A percentile compares a stretch with the other conserved stretches of the same genome.
These are phyloP conservation scores for Nematocida ironsii DNA, from an alignment of 371 early-diverging fungal genomes.

Conservation along the genomic window DNA sequence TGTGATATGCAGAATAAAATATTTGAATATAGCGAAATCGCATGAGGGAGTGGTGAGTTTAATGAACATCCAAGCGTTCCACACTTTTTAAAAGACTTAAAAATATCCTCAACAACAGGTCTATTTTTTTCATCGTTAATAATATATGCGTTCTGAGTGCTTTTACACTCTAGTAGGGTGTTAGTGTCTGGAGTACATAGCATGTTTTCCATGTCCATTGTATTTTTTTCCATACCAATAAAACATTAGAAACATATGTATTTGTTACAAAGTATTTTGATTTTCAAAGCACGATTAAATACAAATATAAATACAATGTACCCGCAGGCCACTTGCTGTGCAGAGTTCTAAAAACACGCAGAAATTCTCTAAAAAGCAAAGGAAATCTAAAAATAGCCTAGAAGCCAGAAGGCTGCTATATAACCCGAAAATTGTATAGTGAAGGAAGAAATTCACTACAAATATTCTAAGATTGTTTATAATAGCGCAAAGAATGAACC, in stretches of 20 bases:
- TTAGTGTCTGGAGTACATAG: neutral
- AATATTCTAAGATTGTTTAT: too few species aligned
- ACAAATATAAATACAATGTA: too few species aligned
- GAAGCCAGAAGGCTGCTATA: too few species aligned
- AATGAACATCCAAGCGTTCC: neutral
- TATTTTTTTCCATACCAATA: constrained; percentile 15
- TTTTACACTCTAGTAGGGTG: neutral
- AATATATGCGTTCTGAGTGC: neutral
- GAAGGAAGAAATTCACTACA: too few species aligned
- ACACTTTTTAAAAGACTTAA: neutral
- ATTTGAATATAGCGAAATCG: constrained; percentile 41
- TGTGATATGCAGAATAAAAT: constrained; percentile 33
- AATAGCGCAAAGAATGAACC: too few species aligned
- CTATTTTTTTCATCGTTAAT: neutral
- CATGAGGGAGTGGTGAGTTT: constrained; percentile 2
- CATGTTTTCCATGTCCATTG: neutral
- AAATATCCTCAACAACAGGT: neutral
- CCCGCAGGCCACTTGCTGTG: too few species aligned
- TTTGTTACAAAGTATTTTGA: constrained; percentile 39
- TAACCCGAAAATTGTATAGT: too few species aligned
- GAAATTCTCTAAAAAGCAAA: neutral
- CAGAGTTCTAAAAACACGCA: neutral
- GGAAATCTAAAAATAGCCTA: too few species aligned
- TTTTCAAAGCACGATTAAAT: constrained; percentile 7
- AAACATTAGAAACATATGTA: constrained; percentile 32